Base-by-base conservation (phyloP, 495 filamentous ascomycete species). In the Chaetomium fimeti region DNA sequence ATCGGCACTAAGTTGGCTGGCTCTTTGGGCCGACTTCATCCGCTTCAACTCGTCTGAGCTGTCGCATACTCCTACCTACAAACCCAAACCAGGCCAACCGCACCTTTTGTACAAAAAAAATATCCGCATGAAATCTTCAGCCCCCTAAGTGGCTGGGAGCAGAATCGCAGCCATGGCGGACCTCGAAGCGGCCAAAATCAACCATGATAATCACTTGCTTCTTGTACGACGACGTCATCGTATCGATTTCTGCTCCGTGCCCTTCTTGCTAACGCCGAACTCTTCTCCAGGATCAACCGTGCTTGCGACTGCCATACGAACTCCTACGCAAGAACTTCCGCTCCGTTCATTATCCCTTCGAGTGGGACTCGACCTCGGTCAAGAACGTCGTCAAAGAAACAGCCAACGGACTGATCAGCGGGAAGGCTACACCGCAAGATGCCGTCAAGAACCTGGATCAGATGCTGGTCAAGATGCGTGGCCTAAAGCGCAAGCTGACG, bases 241-340 rank as follows among this genome's bases (percentile, higher is more conserved):
- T 2, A 24, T 24, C 12, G 22, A 13, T 22, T 13, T 16, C 42
- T 20, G n/a, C 36, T 3, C 5, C 57, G 6, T 56, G 5, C 28
- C 45, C 16, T 11, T 56, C 28, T 13, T 42, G 51, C 49, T 68
- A 36, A 63, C 57, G 20, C 20, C 42, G 5, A 5, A 8, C 36
- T 20, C 24, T 12, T 22, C 24, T 43, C 48, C 58, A 96, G 93
- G 94, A 98, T 75, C 93, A 98, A 85, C 89, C 94, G 27, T 91
- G 97, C 65, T 88, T 98, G 68, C 89, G 92, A 24, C 82, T 97
- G 5, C 94, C 94, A 24, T 86, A 91, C 74, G 93, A 97, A 75
- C 87, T 98, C 60, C 86, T 91, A 48, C 89, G 94, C 60, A 89
- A 91, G 72, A 98, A 96, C 74, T 93, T 97, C 79, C 96, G 97